Base-by-base conservation (phyloP, 2,329 filamentous ascomycete genomes). In the Blastomyces silverae region DNA sequence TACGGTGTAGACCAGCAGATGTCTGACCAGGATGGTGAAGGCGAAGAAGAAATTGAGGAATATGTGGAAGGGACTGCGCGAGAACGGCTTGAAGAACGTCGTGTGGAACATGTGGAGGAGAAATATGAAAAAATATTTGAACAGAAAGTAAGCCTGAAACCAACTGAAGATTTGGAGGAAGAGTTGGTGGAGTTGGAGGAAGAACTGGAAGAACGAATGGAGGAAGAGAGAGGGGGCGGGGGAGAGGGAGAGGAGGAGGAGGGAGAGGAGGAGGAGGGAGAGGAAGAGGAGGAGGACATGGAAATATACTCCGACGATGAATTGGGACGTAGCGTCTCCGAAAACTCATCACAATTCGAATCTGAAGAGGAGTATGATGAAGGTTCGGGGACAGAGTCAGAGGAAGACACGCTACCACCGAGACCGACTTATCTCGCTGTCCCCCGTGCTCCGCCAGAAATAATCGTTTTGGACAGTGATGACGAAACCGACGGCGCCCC, bases 381-480 rank as follows among this genome's bases (percentile, higher is more conserved):
- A 25, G 7, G n/a, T 8, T 63, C 53, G 13, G 42, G 39, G n/a
- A 11, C 39, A 50, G 39, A 17, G 31, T 25, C 17, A 7, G 62
- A 57, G 11, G 62, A 48, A 48, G 31, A 48, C 42, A 11, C 42
- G 0, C 7, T 37, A n/a, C 46, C 59, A 34, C 59, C 59, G 10
- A n/a, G 44, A 48, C 25, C 46, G 17, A 20, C n/a, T 50, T 62
- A 62, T 62, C 44, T 64, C 22, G 31, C 65, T 10, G 64, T 65
- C 28, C 69, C 65, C 58, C 68, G 58, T 5, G 63, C 66, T 1
- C 68, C 72, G 20, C 71, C 71, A 20, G 78, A 79, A 66, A 66
- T 79, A 48, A 79, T 79, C 61, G 74, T 79, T 34, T 56, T 79
- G 17, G 77, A 79, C 64, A 79, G 76, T 65, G 76, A 78, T 39